These are phyloP conservation scores for Geranium rotundifolium DNA, from an alignment of 345 rosid species.

Conservation along the genomic window DNA sequence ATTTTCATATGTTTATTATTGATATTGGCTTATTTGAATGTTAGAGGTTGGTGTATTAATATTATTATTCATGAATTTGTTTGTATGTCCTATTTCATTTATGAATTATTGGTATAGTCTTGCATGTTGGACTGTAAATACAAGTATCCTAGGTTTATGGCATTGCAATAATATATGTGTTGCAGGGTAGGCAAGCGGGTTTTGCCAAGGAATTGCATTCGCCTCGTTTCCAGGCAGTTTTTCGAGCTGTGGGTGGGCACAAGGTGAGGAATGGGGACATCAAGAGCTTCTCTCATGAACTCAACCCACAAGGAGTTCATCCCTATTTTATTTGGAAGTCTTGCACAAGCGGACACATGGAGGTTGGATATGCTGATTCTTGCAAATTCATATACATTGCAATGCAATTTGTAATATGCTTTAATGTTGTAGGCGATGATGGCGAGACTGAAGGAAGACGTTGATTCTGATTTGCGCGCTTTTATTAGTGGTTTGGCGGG, in stretches of 20 bases:
- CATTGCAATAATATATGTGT: not conserved
- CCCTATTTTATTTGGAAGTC: constrained; percentile 86
- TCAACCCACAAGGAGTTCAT: constrained; percentile 89
- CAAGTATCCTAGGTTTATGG: not conserved
- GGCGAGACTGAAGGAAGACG: constrained; percentile 80
- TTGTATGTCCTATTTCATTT: no score
- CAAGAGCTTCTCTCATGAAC: constrained; percentile 97
- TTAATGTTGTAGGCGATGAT: constrained; percentile 48
- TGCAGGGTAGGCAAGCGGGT: constrained; percentile 49
- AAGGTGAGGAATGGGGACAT: constrained; percentile 71
- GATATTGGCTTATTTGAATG: no score
- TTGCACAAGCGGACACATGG: constrained; percentile 80
- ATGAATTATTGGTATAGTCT: no score
- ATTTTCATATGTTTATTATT: no score
- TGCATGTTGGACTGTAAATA: no score
- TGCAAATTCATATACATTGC: not conserved
- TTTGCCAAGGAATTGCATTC: constrained; percentile 73
- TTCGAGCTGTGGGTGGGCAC: constrained; percentile 73
- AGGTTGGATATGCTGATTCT: constrained; percentile 24
- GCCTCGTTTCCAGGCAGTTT: constrained; percentile 72
- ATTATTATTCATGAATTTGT: no score
- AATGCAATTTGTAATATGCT: no score
- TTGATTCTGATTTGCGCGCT: constrained; percentile 71
- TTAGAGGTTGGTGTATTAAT: no score
- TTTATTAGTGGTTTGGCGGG: constrained; percentile 83